These are phyloP conservation scores for Daldinia eschscholtzii DNA, from an alignment of 2,329 filamentous ascomycete species.

Conservation along the genomic window DNA sequence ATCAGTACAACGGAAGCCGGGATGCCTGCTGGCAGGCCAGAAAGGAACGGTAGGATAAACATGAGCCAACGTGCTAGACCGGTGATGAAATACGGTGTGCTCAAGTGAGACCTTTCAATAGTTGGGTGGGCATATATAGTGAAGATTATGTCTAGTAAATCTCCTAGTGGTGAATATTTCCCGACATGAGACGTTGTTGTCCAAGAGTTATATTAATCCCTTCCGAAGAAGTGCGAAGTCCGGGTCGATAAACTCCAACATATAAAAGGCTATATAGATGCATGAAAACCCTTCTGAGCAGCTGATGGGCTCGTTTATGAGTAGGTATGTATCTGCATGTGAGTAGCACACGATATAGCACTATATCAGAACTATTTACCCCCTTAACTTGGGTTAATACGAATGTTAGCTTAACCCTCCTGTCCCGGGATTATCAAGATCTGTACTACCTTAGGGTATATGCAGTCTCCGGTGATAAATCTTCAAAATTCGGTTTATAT, in stretches of 20 bases:
- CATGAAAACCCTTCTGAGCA: neutral
- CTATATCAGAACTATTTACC: neutral
- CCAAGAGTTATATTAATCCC: slow-evolving; percentile 3
- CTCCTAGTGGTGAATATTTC: slow-evolving; percentile 39
- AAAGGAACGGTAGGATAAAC: neutral
- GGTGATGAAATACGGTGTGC: slow-evolving; percentile 14
- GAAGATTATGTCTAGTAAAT: slow-evolving; percentile 22
- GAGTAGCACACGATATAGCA: neutral
- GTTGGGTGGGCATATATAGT: slow-evolving; percentile 25
- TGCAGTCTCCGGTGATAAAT: neutral
- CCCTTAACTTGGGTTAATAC: neutral
- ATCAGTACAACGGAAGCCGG: slow-evolving; percentile 12
- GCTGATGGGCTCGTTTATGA: neutral
- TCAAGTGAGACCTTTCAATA: slow-evolving; percentile 14
- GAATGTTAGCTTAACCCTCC: neutral
- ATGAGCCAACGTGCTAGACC: slow-evolving; percentile 6
- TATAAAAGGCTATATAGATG: neutral
- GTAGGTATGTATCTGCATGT: neutral
- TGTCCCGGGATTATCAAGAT: neutral
- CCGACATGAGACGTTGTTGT: slow-evolving; percentile 26
- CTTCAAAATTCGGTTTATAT: neutral
- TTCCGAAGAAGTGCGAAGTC: slow-evolving; percentile 5
- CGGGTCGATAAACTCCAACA: neutral
- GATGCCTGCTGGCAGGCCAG: neutral
- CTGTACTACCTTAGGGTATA: neutral